phyloP scores from a whole-genome alignment of 2,329 filamentous ascomycete species.

The Aspergillus latus region DNA sequence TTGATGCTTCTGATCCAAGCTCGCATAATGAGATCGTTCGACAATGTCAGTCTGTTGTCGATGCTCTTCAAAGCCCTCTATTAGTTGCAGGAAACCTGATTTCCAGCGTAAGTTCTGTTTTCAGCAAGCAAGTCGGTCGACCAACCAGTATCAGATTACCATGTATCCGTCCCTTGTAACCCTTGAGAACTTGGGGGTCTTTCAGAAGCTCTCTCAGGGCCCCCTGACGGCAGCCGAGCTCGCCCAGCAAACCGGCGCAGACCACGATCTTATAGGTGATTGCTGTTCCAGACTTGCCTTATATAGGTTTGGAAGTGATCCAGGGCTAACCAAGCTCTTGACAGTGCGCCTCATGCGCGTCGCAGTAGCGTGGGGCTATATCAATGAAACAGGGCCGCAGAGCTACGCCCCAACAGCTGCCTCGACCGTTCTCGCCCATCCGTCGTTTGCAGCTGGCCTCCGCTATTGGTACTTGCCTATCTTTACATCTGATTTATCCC shows the following conservation, averaged over 20 bases:
- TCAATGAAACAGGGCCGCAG: background rate
- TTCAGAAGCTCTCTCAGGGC: constrained; percentile 2
- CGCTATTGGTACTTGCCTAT: background rate
- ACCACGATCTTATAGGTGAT: background rate
- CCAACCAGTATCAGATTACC: background rate
- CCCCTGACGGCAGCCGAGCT: background rate
- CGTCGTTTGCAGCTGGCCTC: constrained; percentile 3
- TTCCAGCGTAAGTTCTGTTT: background rate
- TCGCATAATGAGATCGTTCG: background rate
- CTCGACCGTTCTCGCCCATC: constrained; percentile 12
- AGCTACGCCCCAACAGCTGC: constrained; percentile 2
- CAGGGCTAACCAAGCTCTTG: background rate
- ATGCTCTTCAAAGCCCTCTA: constrained; percentile 1
- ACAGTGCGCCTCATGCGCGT: constrained; percentile 4
- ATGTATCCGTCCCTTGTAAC: background rate
- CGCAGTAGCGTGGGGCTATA: background rate
- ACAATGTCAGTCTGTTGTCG: background rate
- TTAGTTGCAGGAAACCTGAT: background rate
- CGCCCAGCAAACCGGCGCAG: constrained; percentile 1
- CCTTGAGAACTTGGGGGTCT: background rate
- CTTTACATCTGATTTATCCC: background rate
- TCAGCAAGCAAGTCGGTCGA: background rate
- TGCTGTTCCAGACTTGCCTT: background rate
- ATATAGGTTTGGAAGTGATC: background rate
- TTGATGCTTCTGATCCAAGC: background rate